Evolutionary conservation across 2,329 filamentous ascomycete genomes (phyloP).

Genomic region (Pseudogymnoascus pannorum): DNA sequence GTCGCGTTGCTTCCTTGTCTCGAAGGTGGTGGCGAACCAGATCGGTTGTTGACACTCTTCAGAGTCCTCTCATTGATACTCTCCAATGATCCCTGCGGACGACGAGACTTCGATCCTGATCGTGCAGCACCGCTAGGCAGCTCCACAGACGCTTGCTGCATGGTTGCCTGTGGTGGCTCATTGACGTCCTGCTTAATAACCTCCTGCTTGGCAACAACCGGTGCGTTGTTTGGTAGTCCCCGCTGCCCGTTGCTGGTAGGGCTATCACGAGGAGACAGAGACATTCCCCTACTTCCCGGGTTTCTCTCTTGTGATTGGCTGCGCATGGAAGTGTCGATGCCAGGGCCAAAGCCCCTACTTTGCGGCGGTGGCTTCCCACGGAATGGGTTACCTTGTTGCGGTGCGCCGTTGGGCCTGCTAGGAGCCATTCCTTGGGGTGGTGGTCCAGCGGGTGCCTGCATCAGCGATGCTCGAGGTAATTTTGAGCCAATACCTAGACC

Average conservation of each 20-base stretch:
- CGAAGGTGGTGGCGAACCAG: conserved; percentile 50
- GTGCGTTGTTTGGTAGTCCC: conserved; percentile 36
- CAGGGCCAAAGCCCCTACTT: conserved; percentile 25
- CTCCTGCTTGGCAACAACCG: conserved; percentile 36
- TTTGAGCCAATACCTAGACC: conserved; percentile 31
- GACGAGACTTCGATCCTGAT: conserved; percentile 43
- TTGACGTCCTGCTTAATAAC: conserved; percentile 28
- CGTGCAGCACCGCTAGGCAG: no score
- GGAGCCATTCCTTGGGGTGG: conserved; percentile 52
- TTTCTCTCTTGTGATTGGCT: conserved; percentile 39
- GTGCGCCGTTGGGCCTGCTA: conserved; percentile 49
- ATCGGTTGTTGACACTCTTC: conserved; percentile 36
- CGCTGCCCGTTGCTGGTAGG: conserved; percentile 52
- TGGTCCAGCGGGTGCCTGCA: conserved; percentile 38
- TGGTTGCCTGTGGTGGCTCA: conserved; percentile 24
- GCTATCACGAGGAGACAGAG: conserved; percentile 37
- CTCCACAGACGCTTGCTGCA: conserved; percentile 28
- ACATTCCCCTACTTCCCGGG: conserved; percentile 27
- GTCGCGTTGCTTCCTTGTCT: conserved; percentile 53
- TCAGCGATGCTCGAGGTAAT: conserved; percentile 30
- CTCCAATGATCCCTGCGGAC: conserved; percentile 61
- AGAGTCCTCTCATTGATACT: conserved; percentile 53
- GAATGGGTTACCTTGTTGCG: conserved; percentile 52
- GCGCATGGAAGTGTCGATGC: conserved; percentile 29
- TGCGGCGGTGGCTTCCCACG: conserved; percentile 22